Evolutionary conservation across 176 grass and related monocot genomes (phyloP).

Genomic region (Guadua angustifolia): DNA sequence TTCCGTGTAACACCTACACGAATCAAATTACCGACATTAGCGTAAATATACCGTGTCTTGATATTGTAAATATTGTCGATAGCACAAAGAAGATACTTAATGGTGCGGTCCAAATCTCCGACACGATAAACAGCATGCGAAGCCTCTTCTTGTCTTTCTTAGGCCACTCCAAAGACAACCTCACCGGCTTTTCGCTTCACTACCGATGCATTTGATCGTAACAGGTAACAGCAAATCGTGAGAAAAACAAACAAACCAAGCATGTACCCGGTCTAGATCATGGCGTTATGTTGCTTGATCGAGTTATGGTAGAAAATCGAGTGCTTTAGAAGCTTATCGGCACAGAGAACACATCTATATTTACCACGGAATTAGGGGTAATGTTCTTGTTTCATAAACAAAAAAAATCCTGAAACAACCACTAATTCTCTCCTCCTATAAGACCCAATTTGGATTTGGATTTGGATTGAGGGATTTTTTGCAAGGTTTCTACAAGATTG

Average conservation of each 20-base stretch:
- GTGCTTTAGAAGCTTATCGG: background rate
- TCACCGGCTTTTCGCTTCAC: slow-evolving; percentile 66
- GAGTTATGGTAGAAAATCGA: background rate
- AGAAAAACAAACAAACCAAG: background rate
- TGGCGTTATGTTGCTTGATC: background rate
- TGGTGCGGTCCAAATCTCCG: slow-evolving; percentile 82
- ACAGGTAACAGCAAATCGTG: background rate
- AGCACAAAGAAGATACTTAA: slow-evolving; percentile 58
- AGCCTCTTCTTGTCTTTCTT: slow-evolving; percentile 83
- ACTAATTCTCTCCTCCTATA: background rate
- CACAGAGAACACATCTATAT: background rate
- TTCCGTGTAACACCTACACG: too few species aligned
- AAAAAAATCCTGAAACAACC: background rate
- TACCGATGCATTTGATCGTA: slow-evolving; percentile 39
- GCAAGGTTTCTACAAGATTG: background rate
- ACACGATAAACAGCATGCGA: slow-evolving; percentile 93
- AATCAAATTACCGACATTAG: too few species aligned
- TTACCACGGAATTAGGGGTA: background rate
- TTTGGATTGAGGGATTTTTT: background rate
- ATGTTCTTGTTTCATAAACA: background rate
- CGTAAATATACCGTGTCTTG: too few species aligned
- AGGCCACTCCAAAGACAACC: slow-evolving; percentile 72
- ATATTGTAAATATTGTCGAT: too few species aligned
- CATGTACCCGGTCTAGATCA: background rate
- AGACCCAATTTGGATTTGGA: background rate